A percentile compares a stretch with the other conserved stretches of the same genome.
Evolutionary conservation across 306 rosid genomes (phyloP).

Genomic region (Lathyrus oleraceus): DNA sequence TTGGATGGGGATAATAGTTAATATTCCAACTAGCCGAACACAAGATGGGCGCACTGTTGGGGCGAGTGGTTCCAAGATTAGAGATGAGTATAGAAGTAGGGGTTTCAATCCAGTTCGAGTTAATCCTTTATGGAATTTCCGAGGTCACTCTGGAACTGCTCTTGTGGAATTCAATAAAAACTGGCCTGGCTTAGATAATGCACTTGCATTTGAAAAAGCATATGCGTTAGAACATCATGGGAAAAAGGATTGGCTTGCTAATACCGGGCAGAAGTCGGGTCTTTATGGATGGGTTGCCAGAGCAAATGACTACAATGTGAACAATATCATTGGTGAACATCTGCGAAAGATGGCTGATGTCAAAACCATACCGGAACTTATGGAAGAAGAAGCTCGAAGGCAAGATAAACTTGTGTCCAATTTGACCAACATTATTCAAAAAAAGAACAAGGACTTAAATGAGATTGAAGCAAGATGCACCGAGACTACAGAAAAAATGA

Average conservation of each 20-base stretch:
- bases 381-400: constrained; percentile 86
- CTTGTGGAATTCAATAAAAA: constrained; percentile 79
- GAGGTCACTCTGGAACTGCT: constrained; percentile 90
- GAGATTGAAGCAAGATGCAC: constrained; percentile 78
- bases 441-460: constrained; percentile 56
- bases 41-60: constrained; percentile 74
- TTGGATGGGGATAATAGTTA: constrained; percentile 86
- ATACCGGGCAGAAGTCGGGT: constrained; percentile 56
- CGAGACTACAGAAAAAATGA: constrained; percentile 59
- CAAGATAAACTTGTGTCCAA: constrained; percentile 79
- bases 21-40: constrained; percentile 65
- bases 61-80: constrained; percentile 85
- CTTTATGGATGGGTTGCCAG: constrained; percentile 98
- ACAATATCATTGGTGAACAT: constrained; percentile 69
- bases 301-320: constrained; percentile 68
- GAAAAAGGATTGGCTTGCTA: constrained; percentile 65
- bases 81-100: constrained; percentile 80
- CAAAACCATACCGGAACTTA: constrained; percentile 73
- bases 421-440: constrained; percentile 66
- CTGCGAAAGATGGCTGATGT: constrained; percentile 79
- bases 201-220: constrained; percentile 86
- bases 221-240: constrained; percentile 78
- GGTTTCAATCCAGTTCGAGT: constrained; percentile 90
- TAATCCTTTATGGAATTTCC: constrained; percentile 76
- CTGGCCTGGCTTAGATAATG: constrained; percentile 91